These are phyloP conservation scores for Vicia villosa DNA, from an alignment of 306 rosid species.

Conservation along the genomic window DNA sequence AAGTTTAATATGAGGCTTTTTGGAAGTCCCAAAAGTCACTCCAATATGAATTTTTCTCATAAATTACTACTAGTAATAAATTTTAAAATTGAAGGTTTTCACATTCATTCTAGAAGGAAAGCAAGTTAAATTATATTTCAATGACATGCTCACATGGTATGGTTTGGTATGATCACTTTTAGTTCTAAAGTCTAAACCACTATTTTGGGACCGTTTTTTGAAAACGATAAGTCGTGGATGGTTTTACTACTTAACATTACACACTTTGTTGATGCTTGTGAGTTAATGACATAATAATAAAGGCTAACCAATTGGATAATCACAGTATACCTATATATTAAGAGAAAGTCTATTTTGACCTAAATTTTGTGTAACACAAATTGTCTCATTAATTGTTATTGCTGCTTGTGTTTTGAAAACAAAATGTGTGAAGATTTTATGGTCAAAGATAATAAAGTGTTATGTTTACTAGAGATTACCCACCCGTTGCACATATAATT, in stretches of 20 bases:
- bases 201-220: slow-evolving; percentile 23
- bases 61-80: neutral
- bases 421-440: too few species aligned
- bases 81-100: neutral
- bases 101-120: neutral
- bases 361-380: slow-evolving; percentile 21
- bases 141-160: neutral
- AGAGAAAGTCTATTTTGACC: slow-evolving; percentile 30
- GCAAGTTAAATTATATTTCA: neutral
- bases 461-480: too few species aligned
- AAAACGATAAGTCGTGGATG: slow-evolving; percentile 1
- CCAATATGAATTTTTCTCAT: neutral
- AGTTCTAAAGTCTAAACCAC: slow-evolving; percentile 39
- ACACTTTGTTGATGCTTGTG: slow-evolving; percentile 29
- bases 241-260: slow-evolving; percentile 14
- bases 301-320: slow-evolving; percentile 39
- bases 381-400: too few species aligned
- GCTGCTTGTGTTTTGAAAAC: too few species aligned
- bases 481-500: too few species aligned
- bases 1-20: neutral
- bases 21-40: neutral
- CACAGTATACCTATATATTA: slow-evolving; percentile 36
- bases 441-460: too few species aligned
- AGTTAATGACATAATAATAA: slow-evolving; percentile 18
- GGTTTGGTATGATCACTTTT: slow-evolving; percentile 24